Evolutionary conservation across 805 yeast genomes (phyloP), one percentile per base, ranked within the genome.

Genomic region (Candida ulmi): DNA sequence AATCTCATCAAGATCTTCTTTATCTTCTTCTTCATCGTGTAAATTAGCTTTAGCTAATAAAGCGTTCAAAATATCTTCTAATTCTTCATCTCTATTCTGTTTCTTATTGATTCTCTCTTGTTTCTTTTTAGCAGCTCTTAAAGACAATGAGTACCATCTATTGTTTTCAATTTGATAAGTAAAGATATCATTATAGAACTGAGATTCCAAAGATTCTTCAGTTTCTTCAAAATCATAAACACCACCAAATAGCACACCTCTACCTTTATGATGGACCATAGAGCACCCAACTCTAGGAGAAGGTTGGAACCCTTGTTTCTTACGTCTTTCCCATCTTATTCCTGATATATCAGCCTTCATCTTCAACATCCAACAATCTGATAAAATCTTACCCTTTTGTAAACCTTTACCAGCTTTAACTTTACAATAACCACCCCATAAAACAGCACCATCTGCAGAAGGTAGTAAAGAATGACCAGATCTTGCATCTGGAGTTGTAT

Each of bases 151-250:
- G 54, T 76, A 85, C 98, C 99, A 91, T 57, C 96, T 76, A 61
- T 91, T 91, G 15, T 80, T 70, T 51, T 88, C 96, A 15, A 82
- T 69, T 46, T 88, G 95, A 58, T 86, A 91, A 2, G 95, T 82
- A 52, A 78, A 78, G 36, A 91, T 61, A 44, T 80, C 79, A 58
- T 90, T 88, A 64, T 75, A 91, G 59, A 90, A 91, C 35, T 76
- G 78, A 2, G 96, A 87, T 34, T 84, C 91, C 44, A 91, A 65
- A 39, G 84, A 76, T 62, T 93, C 98, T 60, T 91, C 98, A 12
- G 96, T 91, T 62, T 91, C 99, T 51, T 90, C 96, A 45, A 75
- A 85, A 61, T 91, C 98, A 54, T 76, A 90, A 12, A 93, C 99
- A 52, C 98, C 98, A 29, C 98, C 98, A 65, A 91, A 93, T 55